Evolutionary conservation across 129 eudicot species (phyloP).

Genomic region (Escallonia herrerae): DNA sequence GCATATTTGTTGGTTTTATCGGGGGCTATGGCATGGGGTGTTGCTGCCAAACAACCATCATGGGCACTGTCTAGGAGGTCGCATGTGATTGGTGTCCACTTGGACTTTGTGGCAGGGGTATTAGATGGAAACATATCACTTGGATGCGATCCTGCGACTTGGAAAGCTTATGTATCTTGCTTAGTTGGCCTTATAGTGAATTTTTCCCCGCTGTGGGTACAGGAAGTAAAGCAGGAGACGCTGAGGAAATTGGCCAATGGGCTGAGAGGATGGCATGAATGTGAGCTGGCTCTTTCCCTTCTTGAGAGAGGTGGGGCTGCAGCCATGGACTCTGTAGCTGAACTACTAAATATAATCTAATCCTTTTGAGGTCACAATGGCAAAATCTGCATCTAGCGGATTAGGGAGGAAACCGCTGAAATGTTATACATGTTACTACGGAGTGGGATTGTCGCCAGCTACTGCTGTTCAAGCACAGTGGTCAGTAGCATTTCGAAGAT

Average conservation of each 20-base stretch:
- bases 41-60: background rate
- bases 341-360: slow-evolving; percentile 1
- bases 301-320: slow-evolving; percentile 9
- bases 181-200: slow-evolving; percentile 7
- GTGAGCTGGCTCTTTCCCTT: slow-evolving; percentile 5
- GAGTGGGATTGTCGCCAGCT: too few relatives aligned
- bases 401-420: too few relatives aligned
- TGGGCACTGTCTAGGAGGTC: background rate
- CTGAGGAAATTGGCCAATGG: slow-evolving; percentile 9
- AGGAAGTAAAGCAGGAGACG: slow-evolving; percentile 7
- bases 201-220: slow-evolving; percentile 2
- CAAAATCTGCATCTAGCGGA: too few relatives aligned
- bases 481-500: too few relatives aligned
- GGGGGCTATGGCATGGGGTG: slow-evolving; percentile 9
- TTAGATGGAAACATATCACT: slow-evolving; percentile 4
- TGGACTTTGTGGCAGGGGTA: slow-evolving; percentile 4
- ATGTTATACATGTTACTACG: too few relatives aligned
- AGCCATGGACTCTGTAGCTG: slow-evolving; percentile 2
- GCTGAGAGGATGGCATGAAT: slow-evolving; percentile 12
- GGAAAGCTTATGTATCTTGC: slow-evolving; percentile 11
- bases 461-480: too few relatives aligned
- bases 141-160: slow-evolving; percentile 7
- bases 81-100: background rate
- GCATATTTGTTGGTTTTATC: slow-evolving; percentile 13
- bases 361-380: background rate